These are phyloP conservation scores for Lonicera japonica DNA, from an alignment of 129 eudicot genomes.

Conservation along the genomic window DNA sequence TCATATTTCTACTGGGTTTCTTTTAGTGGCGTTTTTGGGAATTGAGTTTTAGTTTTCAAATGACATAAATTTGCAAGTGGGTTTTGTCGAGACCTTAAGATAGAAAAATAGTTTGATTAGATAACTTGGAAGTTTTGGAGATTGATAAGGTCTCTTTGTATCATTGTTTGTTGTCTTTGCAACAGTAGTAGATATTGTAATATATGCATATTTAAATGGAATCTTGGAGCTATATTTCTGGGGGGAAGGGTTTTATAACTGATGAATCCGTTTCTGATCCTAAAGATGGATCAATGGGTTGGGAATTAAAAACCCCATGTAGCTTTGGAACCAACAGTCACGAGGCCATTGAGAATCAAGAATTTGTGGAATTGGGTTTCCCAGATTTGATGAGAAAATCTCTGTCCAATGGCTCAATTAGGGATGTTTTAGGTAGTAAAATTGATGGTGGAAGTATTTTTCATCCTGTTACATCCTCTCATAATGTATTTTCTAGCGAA, in stretches of 20 bases:
- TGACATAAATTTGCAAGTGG: too few relatives aligned
- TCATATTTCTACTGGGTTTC: too few relatives aligned
- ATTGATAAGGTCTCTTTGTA: too few relatives aligned
- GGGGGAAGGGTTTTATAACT: slow-evolving; percentile 26
- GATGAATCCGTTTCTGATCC: slow-evolving; percentile 18
- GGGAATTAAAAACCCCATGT: slow-evolving; percentile 30
- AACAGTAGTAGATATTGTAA: too few relatives aligned
- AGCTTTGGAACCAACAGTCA: slow-evolving; percentile 18
- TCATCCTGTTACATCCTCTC: slow-evolving; percentile 14
- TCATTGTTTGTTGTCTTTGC: too few relatives aligned
- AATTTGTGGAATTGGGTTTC: slow-evolving; percentile 27
- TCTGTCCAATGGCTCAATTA: slow-evolving; percentile 14
- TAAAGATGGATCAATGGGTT: slow-evolving; percentile 24
- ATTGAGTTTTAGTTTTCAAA: too few relatives aligned
- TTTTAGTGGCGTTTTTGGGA: too few relatives aligned
- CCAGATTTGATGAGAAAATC: slow-evolving; percentile 29
- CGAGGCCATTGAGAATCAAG: slow-evolving; percentile 23
- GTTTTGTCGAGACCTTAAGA: too few relatives aligned
- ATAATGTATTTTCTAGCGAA: slow-evolving; percentile 29
- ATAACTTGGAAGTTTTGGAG: too few relatives aligned
- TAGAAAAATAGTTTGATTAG: too few relatives aligned
- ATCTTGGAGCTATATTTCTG: slow-evolving; percentile 44
- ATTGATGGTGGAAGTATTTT: slow-evolving; percentile 9
- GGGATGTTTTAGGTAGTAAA: slow-evolving; percentile 11
- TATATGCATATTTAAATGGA: slow-evolving; percentile 34